Base-by-base conservation (phyloP, 495 filamentous ascomycete species). In the Penicillium psychrofluorescens region DNA sequence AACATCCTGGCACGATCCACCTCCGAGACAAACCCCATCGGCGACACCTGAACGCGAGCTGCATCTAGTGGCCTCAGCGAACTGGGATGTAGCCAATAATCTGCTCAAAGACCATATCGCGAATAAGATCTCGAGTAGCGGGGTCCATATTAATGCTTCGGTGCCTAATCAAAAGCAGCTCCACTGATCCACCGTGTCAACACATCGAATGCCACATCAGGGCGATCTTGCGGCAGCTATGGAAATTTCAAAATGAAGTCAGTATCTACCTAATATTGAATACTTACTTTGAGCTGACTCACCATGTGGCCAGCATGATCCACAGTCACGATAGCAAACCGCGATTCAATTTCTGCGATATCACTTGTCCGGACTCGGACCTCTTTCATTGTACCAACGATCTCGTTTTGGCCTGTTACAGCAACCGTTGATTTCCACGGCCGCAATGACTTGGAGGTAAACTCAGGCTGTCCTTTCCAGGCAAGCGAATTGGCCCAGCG, bases 391-490 rank as follows among this genome's bases (percentile, higher is more conserved):
- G 15, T 51, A 0, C 59, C 59, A 4, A 60, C 56, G 0, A 31
- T 35, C 31, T 51, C 35, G 8, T 45, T 43, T 31, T 38, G 22
- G 15, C 53, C 62, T 35, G 37, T 48, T 7, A 38, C 52, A 35
- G 13, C 37, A 14, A 61, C 43, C 12, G 50, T 38, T 12, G 60
- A 56, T 6, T 33, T 56, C 70, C 70, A 74, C 6, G 58, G 55
- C 34, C 50, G 38, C 39, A 70, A 44, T 1, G 35, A 12, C 50
- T 64, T 59, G 2, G 68, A 58, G 0, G 56, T 44, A 52, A 74
- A 74, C 36, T 63, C 63, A 29, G 58, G 44, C 45, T 74, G 68
- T n/a, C 70, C 70, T 30, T 68, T 70, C 70, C 70, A 74, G 8
- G 39, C 14, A 40, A 74, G 50, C 32, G 53, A 59, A 35, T 58